Base-by-base conservation (phyloP, 805 yeast genomes). In the Nakazawaea ernobii region DNA sequence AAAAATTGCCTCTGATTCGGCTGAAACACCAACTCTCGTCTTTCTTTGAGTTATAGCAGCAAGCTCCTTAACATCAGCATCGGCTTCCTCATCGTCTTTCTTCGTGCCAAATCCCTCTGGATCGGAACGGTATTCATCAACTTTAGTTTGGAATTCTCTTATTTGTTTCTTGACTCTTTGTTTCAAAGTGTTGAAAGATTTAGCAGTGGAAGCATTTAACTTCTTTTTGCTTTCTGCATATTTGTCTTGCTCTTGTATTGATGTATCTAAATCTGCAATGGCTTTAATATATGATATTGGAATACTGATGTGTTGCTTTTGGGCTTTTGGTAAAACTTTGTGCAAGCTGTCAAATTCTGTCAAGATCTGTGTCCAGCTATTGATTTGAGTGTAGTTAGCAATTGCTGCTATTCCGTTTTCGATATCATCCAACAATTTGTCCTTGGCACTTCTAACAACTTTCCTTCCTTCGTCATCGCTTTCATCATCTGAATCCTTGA, bases 381-480 rank as follows among this genome's bases (percentile, higher is more conserved):
- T 80, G 54, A 77, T 75, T 67, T 78, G 76, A 58, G 80, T 81
- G 43, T 83, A 81, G 50, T 76, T 75, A 60, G 84, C 90, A 58
- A 90, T 79, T 45, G 79, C 74, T 59, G 80, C 83, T 56, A 84
- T 77, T 32, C 78, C 67, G 26, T 73, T 73, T 57, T 79, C 82
- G 70, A 94, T 77, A 65, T 94, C 99, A 62, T 90, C 97, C 57
- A 90, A 65, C 51, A 90, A 75, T 72, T 92, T 94, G 55, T 91
- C 98, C 69, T 85, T 88, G 46, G 97, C 96, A 49, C 94, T 82
- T 70, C 88, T 91, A 56, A 92, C 96, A 37, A 90, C 89, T 56
- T 84, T 86, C 63, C 81, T 84, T 60, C 83, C 86, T 49, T 84
- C 92, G 50, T 78, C 85, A 49, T 80, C 87, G 46, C 69, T 54